Evolutionary conservation across 768 basidiomycete species (phyloP), one percentile per base, ranked within the genome.

Genomic region (Hygrophoropsis aurantiaca): DNA sequence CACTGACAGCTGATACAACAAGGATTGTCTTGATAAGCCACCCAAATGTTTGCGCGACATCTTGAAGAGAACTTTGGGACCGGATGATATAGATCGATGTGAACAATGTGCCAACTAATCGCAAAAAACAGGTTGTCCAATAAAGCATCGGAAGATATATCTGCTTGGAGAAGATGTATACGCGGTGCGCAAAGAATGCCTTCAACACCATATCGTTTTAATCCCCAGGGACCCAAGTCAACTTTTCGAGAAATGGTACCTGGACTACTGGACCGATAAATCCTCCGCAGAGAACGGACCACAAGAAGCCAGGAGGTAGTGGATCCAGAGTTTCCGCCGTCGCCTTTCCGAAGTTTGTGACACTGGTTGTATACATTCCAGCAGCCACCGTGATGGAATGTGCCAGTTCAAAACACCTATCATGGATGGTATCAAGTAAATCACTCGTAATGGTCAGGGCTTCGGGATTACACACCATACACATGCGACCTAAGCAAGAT

Each of bases 181-280:
- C 45, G 6, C 60, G 54, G 40, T 59, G 51, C 11, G 58, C 52
- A 37, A 61, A 63, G 48, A 56, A 63, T 11, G 46, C 47, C 59
- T 62, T 38, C 2, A 5, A 30, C 27, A 30, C 7, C 27, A 15
- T 11, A 38, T 11, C 7, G n/a, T 6, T 30, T n/a, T 25, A 18
- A 25, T 37, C 27, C 6, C 13, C 7, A 13, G 27, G 27, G 27
- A 30, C 6, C 27, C 7, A 30, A 7, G 27, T 30, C n/a, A 4
- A 39, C 21, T 2, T 15, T 11, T 15, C 15, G 13, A 38, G 8
- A 7, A n/a, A 11, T 25, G 44, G 52, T 54, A 23, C 47, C 49
- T n/a, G 48, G 33, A 56, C 57, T 26, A 58, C 52, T 3, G 58
- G 60, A 2, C 56, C 61, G 11, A 62, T 53, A 37, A 62, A 50